Percentiles rank a stretch among this genome's conserved stretches.
Conservation (phyloP, 208 protist genomes). For the Acanthamoeba divionensis region DNA sequence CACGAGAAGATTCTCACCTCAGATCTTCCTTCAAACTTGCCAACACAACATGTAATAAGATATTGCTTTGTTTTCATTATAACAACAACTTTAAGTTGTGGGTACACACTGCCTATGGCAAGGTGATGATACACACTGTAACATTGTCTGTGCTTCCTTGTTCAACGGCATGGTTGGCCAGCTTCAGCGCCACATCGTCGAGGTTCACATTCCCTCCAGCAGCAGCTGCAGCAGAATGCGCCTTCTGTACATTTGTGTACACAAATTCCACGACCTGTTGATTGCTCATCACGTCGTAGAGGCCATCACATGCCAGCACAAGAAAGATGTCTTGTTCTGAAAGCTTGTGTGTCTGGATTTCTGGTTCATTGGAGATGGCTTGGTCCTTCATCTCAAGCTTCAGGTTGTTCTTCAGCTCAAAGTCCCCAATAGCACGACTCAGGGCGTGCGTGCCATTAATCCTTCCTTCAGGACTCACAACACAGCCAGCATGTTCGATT, state of each 20-base stretch:
- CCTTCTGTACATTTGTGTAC: background rate
- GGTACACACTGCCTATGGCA: too few species aligned
- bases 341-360: background rate
- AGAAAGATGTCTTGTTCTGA: background rate
- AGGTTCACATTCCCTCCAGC: background rate
- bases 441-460: conserved; percentile 44
- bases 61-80: too few species aligned
- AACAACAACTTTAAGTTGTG: too few species aligned
- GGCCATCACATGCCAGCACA: conserved; percentile 17
- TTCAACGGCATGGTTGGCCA: conserved; percentile 21
- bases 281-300: conserved; percentile 18
- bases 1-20: too few species aligned
- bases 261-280: conserved; percentile 21
- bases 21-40: too few species aligned
- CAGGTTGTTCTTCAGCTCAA: conserved; percentile 48
- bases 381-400: conserved; percentile 40
- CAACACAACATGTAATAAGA: too few species aligned
- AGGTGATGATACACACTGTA: background rate
- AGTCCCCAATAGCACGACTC: conserved; percentile 1
- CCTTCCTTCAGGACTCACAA: background rate
- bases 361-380: conserved; percentile 37
- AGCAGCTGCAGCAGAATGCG: too few species aligned
- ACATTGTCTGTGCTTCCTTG: conserved; percentile 37
- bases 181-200: background rate
- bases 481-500: background rate